Percentiles rank a stretch among this genome's conserved stretches.
phyloP scores from a whole-genome alignment of 306 rosid genomes.

The Sicyos baderoa region DNA sequence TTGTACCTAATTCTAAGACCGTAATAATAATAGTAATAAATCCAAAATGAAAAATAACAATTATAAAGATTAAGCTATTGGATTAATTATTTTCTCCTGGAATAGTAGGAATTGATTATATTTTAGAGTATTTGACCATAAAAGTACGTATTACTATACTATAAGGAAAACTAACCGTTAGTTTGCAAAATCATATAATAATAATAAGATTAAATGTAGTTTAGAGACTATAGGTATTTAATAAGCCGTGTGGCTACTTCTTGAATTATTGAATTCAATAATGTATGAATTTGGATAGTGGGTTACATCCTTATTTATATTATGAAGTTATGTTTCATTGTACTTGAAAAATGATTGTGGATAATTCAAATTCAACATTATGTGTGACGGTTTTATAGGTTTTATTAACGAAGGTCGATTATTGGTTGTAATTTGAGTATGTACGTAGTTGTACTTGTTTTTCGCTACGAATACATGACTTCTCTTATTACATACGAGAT shows the following conservation, averaged over 20 bases:
- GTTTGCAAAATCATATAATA: too few relatives aligned
- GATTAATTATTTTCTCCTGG: background rate
- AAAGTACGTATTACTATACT: too few relatives aligned
- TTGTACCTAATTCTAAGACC: too few relatives aligned
- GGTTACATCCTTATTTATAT: background rate
- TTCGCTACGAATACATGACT: background rate
- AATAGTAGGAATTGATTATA: too few relatives aligned
- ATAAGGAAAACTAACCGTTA: too few relatives aligned
- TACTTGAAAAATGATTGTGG: background rate
- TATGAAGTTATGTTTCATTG: background rate
- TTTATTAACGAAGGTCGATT: background rate
- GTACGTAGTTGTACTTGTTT: background rate
- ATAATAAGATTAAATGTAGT: too few relatives aligned
- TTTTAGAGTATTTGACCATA: too few relatives aligned
- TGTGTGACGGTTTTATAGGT: background rate
- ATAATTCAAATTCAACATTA: background rate
- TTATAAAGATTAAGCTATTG: background rate
- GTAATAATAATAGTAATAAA: too few relatives aligned
- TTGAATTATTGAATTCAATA: conserved; percentile 10
- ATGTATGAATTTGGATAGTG: background rate
- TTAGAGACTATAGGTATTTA: too few relatives aligned
- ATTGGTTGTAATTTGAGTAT: background rate
- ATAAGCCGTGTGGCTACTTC: background rate
- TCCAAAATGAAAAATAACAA: too few relatives aligned
- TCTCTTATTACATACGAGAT: too few relatives aligned